A percentile compares a stretch with the other conserved stretches of the same genome.
These are phyloP conservation scores for Tetrapisispora pingtungensis DNA, from an alignment of 805 yeast species.

Conservation along the genomic window DNA sequence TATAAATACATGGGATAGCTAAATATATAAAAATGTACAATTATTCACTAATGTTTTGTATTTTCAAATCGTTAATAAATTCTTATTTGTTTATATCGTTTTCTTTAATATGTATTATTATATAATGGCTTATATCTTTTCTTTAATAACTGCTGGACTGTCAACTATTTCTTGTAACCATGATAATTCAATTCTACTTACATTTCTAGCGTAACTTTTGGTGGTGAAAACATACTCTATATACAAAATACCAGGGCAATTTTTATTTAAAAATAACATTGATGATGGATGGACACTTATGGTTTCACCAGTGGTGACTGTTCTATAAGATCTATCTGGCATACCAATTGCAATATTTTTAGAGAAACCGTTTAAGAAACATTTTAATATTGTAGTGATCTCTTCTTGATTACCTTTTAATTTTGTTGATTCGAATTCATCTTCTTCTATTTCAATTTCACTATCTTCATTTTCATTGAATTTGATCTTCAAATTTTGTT, in stretches of 20 bases:
- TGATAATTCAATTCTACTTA: conserved; percentile 66
- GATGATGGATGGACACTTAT: conserved; percentile 89
- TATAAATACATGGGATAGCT: no score
- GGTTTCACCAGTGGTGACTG: conserved; percentile 74
- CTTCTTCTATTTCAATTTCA: conserved; percentile 2
- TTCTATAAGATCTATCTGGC: conserved; percentile 88
- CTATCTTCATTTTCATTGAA: not conserved
- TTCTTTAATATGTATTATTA: not conserved
- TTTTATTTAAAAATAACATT: conserved; percentile 61
- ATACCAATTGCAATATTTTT: conserved; percentile 85
- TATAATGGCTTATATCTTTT: conserved; percentile 1
- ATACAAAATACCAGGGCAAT: conserved; percentile 83
- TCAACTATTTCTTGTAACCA: conserved; percentile 77
- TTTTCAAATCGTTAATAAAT: no score
- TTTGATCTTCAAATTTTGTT: not conserved
- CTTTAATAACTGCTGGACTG: conserved; percentile 12
- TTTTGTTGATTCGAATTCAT: conserved; percentile 4
- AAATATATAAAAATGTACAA: no score
- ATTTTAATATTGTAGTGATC: conserved; percentile 49
- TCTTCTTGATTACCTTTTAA: conserved; percentile 24
- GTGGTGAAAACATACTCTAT: conserved; percentile 89
- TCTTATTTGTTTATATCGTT: not conserved
- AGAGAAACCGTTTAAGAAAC: conserved; percentile 77
- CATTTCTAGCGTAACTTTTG: conserved; percentile 85
- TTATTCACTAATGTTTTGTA: no score